phyloP scores from a whole-genome alignment of 805 yeast species.

The Candida fluviatilis region DNA sequence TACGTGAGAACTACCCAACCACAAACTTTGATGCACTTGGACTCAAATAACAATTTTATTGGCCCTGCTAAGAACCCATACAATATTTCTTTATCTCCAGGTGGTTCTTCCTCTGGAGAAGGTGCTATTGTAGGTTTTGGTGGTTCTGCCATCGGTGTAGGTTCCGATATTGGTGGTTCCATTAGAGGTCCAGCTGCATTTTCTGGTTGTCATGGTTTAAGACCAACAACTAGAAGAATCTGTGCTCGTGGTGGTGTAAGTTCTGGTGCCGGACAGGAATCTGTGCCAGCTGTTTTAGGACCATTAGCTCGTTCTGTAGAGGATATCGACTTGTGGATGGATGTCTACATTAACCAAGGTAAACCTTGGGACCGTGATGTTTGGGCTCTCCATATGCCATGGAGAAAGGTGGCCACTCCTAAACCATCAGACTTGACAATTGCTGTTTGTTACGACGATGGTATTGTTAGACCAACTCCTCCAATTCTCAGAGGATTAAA shows the following conservation, averaged over 20 bases:
- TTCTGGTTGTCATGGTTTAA: slow-evolving; percentile 38
- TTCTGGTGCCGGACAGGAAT: slow-evolving; percentile 59
- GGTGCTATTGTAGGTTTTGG: slow-evolving; percentile 41
- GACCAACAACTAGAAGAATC: slow-evolving; percentile 39
- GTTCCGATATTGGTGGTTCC: slow-evolving; percentile 43
- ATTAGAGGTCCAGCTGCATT: slow-evolving; percentile 42
- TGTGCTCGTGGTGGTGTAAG: slow-evolving; percentile 44
- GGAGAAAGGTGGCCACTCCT: slow-evolving; percentile 45
- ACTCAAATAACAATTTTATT: slow-evolving; percentile 35
- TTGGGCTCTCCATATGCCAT: slow-evolving; percentile 44
- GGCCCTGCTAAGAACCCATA: slow-evolving; percentile 37
- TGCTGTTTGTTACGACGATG: slow-evolving; percentile 63
- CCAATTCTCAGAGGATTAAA: slow-evolving; percentile 58
- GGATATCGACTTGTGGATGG: slow-evolving; percentile 69
- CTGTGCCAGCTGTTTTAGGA: slow-evolving; percentile 63
- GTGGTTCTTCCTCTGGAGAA: slow-evolving; percentile 44
- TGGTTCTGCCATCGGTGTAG: slow-evolving; percentile 37
- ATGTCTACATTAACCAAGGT: slow-evolving; percentile 54
- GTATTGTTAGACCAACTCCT: slow-evolving; percentile 62
- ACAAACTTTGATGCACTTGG: slow-evolving; percentile 43
- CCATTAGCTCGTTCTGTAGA: slow-evolving; percentile 63
- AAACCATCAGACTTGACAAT: slow-evolving; percentile 46
- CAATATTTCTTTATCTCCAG: slow-evolving; percentile 35
- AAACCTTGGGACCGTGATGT: slow-evolving; percentile 58
- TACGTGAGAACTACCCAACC: slow-evolving; percentile 43